Percentiles rank a stretch among this genome's conserved stretches.
phyloP scores from a whole-genome alignment of 805 yeast species.

The Suhomyces tanzawaensis region DNA sequence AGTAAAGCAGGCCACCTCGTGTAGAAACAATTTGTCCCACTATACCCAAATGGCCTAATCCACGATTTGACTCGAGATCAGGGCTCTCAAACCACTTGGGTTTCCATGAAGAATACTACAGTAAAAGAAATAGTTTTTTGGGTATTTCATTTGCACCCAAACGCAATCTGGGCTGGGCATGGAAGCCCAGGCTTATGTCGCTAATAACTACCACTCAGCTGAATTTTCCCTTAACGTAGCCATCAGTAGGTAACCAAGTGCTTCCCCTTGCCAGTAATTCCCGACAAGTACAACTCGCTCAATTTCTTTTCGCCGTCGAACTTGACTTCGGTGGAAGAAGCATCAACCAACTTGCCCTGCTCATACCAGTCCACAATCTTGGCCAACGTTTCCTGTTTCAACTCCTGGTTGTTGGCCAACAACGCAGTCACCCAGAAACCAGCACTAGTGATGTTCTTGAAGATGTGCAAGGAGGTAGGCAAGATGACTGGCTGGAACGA shows the following conservation, averaged over 20 bases:
- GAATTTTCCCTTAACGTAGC: too few relatives aligned
- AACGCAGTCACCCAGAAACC: constrained; percentile 90
- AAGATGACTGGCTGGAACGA: constrained; percentile 90
- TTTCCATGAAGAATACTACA: too few relatives aligned
- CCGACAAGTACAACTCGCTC: constrained; percentile 27
- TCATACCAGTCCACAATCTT: constrained; percentile 43
- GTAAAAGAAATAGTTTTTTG: too few relatives aligned
- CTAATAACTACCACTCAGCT: too few relatives aligned
- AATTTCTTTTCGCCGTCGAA: constrained; percentile 22
- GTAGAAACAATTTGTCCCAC: too few relatives aligned
- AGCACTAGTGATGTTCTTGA: constrained; percentile 77
- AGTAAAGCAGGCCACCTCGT: too few relatives aligned
- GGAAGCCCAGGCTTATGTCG: too few relatives aligned
- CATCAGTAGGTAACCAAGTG: constrained; percentile 34
- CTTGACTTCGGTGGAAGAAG: constrained; percentile 32
- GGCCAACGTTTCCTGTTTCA: constrained; percentile 35
- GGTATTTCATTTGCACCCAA: too few relatives aligned
- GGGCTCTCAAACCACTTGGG: too few relatives aligned
- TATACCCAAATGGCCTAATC: too few relatives aligned
- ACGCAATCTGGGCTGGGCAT: too few relatives aligned
- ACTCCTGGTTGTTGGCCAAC: constrained; percentile 32
- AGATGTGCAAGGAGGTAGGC: constrained; percentile 86
- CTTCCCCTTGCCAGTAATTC: constrained; percentile 35
- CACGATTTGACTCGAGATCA: too few relatives aligned
- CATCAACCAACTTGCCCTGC: constrained; percentile 34